These are phyloP conservation scores for Lactarius trivialis DNA, from an alignment of 768 basidiomycete species.

Conservation along the genomic window DNA sequence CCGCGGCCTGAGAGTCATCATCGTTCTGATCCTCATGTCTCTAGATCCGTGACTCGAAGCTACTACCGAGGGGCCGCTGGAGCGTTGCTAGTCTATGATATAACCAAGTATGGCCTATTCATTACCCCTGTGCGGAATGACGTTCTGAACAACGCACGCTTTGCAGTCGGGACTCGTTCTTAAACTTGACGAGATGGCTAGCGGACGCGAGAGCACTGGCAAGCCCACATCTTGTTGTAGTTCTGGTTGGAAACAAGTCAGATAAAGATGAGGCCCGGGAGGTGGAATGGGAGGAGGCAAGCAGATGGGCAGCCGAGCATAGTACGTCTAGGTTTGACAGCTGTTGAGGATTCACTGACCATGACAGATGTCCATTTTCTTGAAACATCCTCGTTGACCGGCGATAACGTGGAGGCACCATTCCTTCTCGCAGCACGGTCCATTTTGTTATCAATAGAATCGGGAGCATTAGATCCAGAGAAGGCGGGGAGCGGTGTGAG, in stretches of 20 bases:
- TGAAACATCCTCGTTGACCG: slow-evolving; percentile 86
- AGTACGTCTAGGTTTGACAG: slow-evolving; percentile 40
- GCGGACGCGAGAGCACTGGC: slow-evolving; percentile 90
- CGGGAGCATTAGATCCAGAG: slow-evolving; percentile 86
- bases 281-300: slow-evolving; percentile 94
- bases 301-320: slow-evolving; percentile 93
- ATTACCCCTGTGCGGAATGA: slow-evolving; percentile 5
- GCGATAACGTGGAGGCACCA: slow-evolving; percentile 91
- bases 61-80: slow-evolving; percentile 95
- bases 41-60: slow-evolving; percentile 84
- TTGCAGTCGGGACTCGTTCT: slow-evolving; percentile 78
- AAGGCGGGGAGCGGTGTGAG: slow-evolving; percentile 92
- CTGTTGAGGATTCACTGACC: slow-evolving; percentile 4
- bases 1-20: slow-evolving; percentile 3
- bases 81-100: slow-evolving; percentile 89
- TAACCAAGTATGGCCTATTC: slow-evolving; percentile 60
- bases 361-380: slow-evolving; percentile 81
- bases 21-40: slow-evolving; percentile 20
- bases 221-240: slow-evolving; percentile 83
- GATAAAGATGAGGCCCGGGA: slow-evolving; percentile 93
- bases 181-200: slow-evolving; percentile 81
- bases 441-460: slow-evolving; percentile 86
- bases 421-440: slow-evolving; percentile 84
- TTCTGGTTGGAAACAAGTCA: slow-evolving; percentile 92
- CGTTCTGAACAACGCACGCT: slow-evolving; percentile 14